Evolutionary conservation across 176 grass and related monocot species (phyloP), one percentile per base, ranked within the genome.

Genomic region (Panicum miliaceum): DNA sequence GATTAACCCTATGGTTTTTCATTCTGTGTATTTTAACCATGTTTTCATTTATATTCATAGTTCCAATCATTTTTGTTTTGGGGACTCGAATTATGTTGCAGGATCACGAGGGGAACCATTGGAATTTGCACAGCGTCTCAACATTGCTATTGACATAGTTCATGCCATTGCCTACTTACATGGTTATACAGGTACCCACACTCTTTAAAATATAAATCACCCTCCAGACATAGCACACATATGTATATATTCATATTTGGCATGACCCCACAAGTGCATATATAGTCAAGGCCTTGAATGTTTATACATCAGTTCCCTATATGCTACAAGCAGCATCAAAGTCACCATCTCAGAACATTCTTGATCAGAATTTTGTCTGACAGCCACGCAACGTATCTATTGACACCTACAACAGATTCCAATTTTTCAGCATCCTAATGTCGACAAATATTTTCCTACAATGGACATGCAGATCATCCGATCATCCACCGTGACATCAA

Each of bases 401-500:
- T 52, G 46, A 38, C 27, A 86, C 64, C 54, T 60, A 81, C 45
- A 3, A 64, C 32, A 13, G 34, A 37, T 37, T 76, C 16, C 8
- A 19, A 75, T 40, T 36, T 58, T 56, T 26, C 23, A 35, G 27
- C 42, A 76, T 51, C 56, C 64, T 71, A 79, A 84, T 84, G 20
- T 71, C 36, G 14, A 78, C 37, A 14, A 68, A 35, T 12, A 80
- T 43, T 88, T 84, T 13, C 5, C n/a, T 72, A 11, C 62, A 23
- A 69, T 68, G 63, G 4, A 27, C 5, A 74, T 86, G 77, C 72
- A 98, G 95, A 98, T 75, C 82, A 91, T 42, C 89, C 92, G n/a
- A 98, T 98, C 89, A 98, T 98, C 68, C 95, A 98, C 75, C 85
- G 95, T 8, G 95, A 97, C 71, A 91, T 97, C 86, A 97, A 97